Conservation (phyloP, 768 basidiomycete genomes). For the Aureoboletus auriporus region DNA sequence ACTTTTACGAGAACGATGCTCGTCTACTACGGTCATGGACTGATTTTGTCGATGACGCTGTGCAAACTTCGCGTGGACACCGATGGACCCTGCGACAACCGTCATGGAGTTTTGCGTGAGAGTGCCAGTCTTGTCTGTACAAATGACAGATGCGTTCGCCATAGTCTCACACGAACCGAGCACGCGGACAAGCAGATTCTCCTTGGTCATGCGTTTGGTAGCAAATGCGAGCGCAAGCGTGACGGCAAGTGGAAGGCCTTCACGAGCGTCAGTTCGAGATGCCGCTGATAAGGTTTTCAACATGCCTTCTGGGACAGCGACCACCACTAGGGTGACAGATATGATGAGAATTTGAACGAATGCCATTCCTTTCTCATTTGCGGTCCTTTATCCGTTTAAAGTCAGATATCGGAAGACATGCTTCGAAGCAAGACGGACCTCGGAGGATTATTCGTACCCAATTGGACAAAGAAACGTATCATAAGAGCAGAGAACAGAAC, state of each 20-base stretch:
- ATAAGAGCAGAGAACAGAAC: slow-evolving; percentile 79
- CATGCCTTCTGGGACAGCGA: slow-evolving; percentile 81
- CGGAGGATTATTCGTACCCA: slow-evolving; percentile 55
- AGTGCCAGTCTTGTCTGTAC: slow-evolving; percentile 96
- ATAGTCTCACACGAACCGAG: slow-evolving; percentile 97
- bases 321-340: slow-evolving; percentile 85
- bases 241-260: slow-evolving; percentile 91
- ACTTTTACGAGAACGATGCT: slow-evolving; percentile 29
- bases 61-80: slow-evolving; percentile 93
- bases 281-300: neutral
- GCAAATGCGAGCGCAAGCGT: slow-evolving; percentile 96
- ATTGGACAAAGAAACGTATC: slow-evolving; percentile 93
- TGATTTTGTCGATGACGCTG: slow-evolving; percentile 68
- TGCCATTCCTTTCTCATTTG: slow-evolving; percentile 80
- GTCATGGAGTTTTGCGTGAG: slow-evolving; percentile 95
- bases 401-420: slow-evolving; percentile 3
- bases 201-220: slow-evolving; percentile 95
- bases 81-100: slow-evolving; percentile 93
- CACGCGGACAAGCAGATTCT: slow-evolving; percentile 92
- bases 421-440: slow-evolving; percentile 37
- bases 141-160: slow-evolving; percentile 95
- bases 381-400: slow-evolving; percentile 39
- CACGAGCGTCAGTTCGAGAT: neutral
- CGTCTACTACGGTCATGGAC: slow-evolving; percentile 63
- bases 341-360: slow-evolving; percentile 96